These are phyloP conservation scores for Calonectria fujianensis DNA, from an alignment of 2,329 filamentous ascomycete species.

Conservation along the genomic window DNA sequence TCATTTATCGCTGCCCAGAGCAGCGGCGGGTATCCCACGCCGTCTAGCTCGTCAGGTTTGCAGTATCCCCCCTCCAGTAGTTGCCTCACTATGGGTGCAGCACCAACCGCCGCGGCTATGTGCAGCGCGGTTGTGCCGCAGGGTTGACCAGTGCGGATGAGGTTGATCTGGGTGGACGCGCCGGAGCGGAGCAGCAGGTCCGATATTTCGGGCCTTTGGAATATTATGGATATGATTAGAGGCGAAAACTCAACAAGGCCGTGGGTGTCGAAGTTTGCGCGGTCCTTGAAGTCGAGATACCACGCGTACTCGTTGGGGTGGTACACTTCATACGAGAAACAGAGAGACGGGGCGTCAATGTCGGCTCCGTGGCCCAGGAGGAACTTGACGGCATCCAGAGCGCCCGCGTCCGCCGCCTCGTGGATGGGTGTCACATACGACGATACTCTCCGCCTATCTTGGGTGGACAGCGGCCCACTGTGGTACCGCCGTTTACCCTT, in stretches of 20 bases:
- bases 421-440: conserved; percentile 32
- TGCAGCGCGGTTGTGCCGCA: conserved; percentile 42
- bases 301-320: background rate
- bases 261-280: conserved; percentile 32
- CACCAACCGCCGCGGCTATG: conserved; percentile 36
- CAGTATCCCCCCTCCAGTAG: conserved; percentile 36
- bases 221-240: conserved; percentile 37
- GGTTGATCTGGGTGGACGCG: conserved; percentile 40
- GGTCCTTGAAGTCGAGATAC: conserved; percentile 39
- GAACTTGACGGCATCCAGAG: conserved; percentile 32
- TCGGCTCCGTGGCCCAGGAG: conserved; percentile 35
- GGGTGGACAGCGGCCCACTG: conserved; percentile 1
- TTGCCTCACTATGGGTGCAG: conserved; percentile 26
- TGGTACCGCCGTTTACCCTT: conserved; percentile 3
- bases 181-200: conserved; percentile 37
- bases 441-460: background rate
- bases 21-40: conserved; percentile 39
- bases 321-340: conserved; percentile 1
- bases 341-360: conserved; percentile 31
- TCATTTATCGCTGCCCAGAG: conserved; percentile 40
- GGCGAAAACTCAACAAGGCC: conserved; percentile 39
- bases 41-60: conserved; percentile 41
- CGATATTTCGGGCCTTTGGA: background rate
- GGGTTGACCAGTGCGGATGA: background rate
- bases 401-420: conserved; percentile 22